Percentiles rank a stretch among this genome's conserved stretches.
Conservation (phyloP, 2,329 filamentous ascomycete species). For the Thielaviopsis punctulata region DNA sequence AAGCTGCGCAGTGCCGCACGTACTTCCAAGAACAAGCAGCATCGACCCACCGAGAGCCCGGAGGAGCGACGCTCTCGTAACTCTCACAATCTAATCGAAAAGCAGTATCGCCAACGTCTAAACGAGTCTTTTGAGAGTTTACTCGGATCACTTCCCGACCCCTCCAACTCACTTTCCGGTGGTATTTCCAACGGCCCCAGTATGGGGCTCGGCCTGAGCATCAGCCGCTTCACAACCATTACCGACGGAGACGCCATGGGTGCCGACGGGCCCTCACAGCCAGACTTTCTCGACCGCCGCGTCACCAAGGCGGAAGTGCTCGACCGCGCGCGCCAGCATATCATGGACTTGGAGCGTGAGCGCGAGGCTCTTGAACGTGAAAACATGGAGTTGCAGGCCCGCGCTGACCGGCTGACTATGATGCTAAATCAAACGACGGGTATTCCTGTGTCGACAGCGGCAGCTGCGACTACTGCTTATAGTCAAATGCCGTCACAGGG, state of each 20-base stretch:
- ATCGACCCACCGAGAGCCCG: conserved; percentile 15
- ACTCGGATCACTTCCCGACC: conserved; percentile 17
- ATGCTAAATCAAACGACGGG: conserved; percentile 4
- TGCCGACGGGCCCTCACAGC: conserved; percentile 6
- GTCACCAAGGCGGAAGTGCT: conserved; percentile 22
- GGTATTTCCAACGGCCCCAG: background rate
- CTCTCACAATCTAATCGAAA: conserved; percentile 20
- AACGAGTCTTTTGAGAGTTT: conserved; percentile 20
- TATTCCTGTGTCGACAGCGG: background rate
- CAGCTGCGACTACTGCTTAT: background rate
- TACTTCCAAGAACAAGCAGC: conserved; percentile 17
- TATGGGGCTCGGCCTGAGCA: conserved; percentile 1
- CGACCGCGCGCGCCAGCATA: conserved; percentile 20
- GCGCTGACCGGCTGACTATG: conserved; percentile 3
- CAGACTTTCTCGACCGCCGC: conserved; percentile 16
- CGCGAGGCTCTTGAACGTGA: conserved; percentile 18
- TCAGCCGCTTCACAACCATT: conserved; percentile 8
- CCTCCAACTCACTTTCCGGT: background rate
- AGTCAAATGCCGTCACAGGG: background rate
- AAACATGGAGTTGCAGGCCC: conserved; percentile 15
- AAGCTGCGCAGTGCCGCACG: conserved; percentile 18
- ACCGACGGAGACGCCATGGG: conserved; percentile 1
- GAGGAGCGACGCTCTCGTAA: conserved; percentile 18
- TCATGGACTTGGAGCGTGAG: conserved; percentile 19
- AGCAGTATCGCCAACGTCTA: conserved; percentile 20